Evolutionary conservation across 2,329 filamentous ascomycete species (phyloP).

Genomic region (Chaetomium strumarium): DNA sequence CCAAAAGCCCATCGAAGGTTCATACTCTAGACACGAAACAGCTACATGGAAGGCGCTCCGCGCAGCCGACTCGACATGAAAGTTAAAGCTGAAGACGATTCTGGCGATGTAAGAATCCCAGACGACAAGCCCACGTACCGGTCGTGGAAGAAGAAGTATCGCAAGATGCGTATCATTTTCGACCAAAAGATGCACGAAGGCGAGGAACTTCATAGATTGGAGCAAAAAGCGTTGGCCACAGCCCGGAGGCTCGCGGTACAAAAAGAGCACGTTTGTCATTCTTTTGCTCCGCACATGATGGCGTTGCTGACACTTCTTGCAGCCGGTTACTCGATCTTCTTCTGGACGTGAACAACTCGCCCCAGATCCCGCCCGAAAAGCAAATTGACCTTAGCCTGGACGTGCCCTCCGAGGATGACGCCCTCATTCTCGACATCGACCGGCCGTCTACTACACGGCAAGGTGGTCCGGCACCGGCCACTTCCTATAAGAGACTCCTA

Average conservation of each 20-base stretch:
- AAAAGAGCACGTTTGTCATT: conserved; percentile 69
- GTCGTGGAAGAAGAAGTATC: conserved; percentile 88
- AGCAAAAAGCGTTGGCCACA: conserved; percentile 73
- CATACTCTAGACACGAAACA: conserved; percentile 5
- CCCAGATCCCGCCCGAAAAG: conserved; percentile 68
- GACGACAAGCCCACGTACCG: conserved; percentile 52
- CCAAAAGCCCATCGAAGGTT: background rate
- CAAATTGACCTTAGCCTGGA: conserved; percentile 64
- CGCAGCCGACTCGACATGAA: conserved; percentile 26
- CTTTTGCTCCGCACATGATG: conserved; percentile 14
- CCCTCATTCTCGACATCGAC: conserved; percentile 72
- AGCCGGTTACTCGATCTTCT: conserved; percentile 87
- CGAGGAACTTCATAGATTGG: conserved; percentile 74
- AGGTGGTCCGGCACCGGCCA: conserved; percentile 42
- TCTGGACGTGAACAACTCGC: conserved; percentile 79
- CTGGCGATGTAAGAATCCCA: conserved; percentile 30
- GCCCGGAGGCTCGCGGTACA: conserved; percentile 81
- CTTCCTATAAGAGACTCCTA: conserved; percentile 46
- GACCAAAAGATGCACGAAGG: conserved; percentile 73
- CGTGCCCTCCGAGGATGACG: conserved; percentile 42
- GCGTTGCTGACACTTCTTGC: conserved; percentile 20
- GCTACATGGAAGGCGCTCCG: conserved; percentile 29
- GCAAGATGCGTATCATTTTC: conserved; percentile 78
- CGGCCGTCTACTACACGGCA: conserved; percentile 54
- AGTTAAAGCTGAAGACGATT: conserved; percentile 39